A percentile compares a stretch with the other conserved stretches of the same genome.
Evolutionary conservation across 2,329 filamentous ascomycete genomes (phyloP).

Genomic region (Xylariaceae sp.): DNA sequence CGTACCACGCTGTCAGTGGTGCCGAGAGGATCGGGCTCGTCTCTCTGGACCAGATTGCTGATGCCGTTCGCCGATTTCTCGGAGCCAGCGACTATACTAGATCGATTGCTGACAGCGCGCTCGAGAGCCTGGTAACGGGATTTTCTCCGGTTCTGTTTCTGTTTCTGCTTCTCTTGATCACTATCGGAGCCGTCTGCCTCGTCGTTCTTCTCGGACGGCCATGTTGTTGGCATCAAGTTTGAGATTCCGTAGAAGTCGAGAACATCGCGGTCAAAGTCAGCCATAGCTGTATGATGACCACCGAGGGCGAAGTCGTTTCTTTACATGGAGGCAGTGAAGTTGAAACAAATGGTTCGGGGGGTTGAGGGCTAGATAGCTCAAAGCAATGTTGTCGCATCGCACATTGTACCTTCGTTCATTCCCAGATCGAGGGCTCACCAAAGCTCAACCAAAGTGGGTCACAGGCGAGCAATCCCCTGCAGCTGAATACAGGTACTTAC

Average conservation of each 20-base stretch:
- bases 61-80: constrained; percentile 61
- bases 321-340: too few species aligned
- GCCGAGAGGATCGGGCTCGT: constrained; percentile 91
- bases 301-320: too few species aligned
- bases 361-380: too few species aligned
- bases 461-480: too few species aligned
- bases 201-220: constrained; percentile 68
- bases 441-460: too few species aligned
- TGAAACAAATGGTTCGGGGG: too few species aligned
- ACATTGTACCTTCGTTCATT: too few species aligned
- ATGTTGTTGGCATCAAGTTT: constrained; percentile 72
- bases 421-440: too few species aligned
- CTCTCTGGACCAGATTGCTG: constrained; percentile 77
- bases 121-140: constrained; percentile 84
- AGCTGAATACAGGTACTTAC: too few species aligned
- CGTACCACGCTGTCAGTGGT: constrained; percentile 79
- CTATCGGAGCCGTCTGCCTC: constrained; percentile 62
- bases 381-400: too few species aligned
- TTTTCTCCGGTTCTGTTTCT: constrained; percentile 55
- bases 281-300: too few species aligned
- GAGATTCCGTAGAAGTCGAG: constrained; percentile 87
- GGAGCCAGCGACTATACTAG: constrained; percentile 60
- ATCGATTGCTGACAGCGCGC: constrained; percentile 62
- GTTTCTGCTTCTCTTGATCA: constrained; percentile 48
- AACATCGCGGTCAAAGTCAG: constrained; percentile 69